A percentile compares a stretch with the other conserved stretches of the same genome.
Evolutionary conservation across 352 stramenopile genomes (phyloP).

Genomic region (Globisporangium middletonii): DNA sequence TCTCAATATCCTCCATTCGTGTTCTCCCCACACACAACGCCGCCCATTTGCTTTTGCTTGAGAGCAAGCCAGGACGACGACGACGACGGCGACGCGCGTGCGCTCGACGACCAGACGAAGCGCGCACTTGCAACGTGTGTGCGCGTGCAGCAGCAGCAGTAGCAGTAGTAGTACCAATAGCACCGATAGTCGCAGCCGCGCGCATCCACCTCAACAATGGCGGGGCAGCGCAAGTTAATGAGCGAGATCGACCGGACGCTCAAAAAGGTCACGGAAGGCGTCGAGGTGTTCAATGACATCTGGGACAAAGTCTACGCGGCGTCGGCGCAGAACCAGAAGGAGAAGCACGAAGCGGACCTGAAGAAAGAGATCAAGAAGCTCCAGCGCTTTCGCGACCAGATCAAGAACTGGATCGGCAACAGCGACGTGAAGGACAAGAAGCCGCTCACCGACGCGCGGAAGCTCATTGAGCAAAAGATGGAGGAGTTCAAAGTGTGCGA

Average conservation of each 20-base stretch:
- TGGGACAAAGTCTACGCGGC: constrained; percentile 98
- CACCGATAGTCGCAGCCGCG: background rate
- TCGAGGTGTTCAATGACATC: constrained; percentile 98
- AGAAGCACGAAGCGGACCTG: constrained; percentile 98
- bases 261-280: constrained; percentile 99
- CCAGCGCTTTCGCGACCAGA: constrained; percentile 97
- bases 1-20: no score
- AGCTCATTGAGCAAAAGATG: constrained; percentile 99
- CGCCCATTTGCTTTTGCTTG: background rate
- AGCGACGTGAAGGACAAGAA: constrained; percentile 98
- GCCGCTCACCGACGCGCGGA: constrained; percentile 74
- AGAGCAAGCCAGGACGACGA: background rate
- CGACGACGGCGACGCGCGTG: no score
- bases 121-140: background rate
- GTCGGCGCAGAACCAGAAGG: constrained; percentile 96
- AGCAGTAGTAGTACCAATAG: background rate
- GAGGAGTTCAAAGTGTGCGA: constrained; percentile 99
- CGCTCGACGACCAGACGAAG: background rate
- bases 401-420: constrained; percentile 98
- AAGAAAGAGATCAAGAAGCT: constrained; percentile 99
- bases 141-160: constrained; percentile 4
- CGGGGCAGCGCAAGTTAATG: constrained; percentile 80
- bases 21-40: no score
- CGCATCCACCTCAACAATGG: constrained; percentile 30
- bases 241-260: constrained; percentile 99